Conservation (phyloP, 2,329 filamentous ascomycete genomes). For the Fusarium poae region DNA sequence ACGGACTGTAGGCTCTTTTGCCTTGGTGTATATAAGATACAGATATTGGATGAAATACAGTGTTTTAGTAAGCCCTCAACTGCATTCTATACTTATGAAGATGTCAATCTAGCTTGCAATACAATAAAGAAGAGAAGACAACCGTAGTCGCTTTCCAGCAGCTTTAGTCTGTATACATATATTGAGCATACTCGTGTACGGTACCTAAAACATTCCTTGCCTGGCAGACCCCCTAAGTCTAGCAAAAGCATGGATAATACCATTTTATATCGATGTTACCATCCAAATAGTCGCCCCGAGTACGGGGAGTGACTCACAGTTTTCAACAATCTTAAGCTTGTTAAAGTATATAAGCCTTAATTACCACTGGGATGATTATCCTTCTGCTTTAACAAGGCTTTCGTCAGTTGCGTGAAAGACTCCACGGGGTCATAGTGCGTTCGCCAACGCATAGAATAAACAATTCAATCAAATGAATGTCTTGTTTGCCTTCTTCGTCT, state of each 20-base stretch:
- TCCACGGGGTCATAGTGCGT: not conserved
- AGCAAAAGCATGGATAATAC: not conserved
- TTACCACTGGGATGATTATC: no score
- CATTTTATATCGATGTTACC: not conserved
- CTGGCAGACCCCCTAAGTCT: not conserved
- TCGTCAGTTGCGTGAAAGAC: not conserved
- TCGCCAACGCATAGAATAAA: not conserved
- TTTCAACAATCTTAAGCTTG: not conserved
- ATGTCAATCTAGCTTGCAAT: not conserved
- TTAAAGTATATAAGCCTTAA: no score
- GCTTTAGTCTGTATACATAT: not conserved
- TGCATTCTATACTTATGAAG: no score
- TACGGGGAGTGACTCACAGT: not conserved
- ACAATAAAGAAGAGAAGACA: not conserved
- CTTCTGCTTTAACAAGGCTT: no score
- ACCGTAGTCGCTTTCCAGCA: no score
- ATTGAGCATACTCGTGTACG: not conserved
- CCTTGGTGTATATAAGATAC: no score
- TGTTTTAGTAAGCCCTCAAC: no score
- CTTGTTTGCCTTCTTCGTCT: not conserved
- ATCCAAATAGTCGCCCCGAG: not conserved
- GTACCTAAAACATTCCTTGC: not conserved
- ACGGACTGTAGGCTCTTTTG: no score
- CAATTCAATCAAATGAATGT: not conserved
- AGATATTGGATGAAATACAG: no score